Base-by-base conservation (phyloP, 148 eudicot genomes). In the Tetragonia tetragonoides region DNA sequence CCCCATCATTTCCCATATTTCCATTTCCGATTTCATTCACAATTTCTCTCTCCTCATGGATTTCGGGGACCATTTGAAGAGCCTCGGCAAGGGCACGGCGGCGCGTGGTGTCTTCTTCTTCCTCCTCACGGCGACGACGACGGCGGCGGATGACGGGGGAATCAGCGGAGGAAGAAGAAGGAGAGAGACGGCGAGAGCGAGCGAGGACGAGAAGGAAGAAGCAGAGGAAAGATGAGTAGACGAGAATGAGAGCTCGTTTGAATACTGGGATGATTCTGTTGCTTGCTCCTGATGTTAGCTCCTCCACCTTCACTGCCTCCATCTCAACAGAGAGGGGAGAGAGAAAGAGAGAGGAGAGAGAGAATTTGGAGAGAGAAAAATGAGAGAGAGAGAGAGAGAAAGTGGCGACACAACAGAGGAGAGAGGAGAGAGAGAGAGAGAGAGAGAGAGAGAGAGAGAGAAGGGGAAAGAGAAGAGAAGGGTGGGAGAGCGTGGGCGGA, bases 281-380 rank as follows among this genome's bases (percentile, higher is more conserved):
- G 85, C 97, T 93, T 16, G 99, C 99, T 6, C 99, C 99, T 69
- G 97, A 93, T 6, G 99, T 95, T 0, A 95, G 90, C 90, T 95
- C 97, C 73, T 89, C 93, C 88, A 83, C 83, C 82, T 81, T 83
- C 81, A 81, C 64, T 63, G 88, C 86, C 79, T 76, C 86, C 85
- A 82, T 85, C 12, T 49, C 53, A 10, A 28, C 37, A 23, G 20
- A 3, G 40, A 9, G 47, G 10, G 51, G 83, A 7, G 78, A 68
- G 69, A 75, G 75, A 75, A 39, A n/a, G 42, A 53, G 24, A 16
- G 10, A 23, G 72, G 65, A 42, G 66, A 44, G 41, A 56, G 38
- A 39, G n/a, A 38, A 23, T 10, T 4, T 40, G 21, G 17, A 53
- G 53, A 66, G 39, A n/a, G 14, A 40, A 5, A 64, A 6, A 46